Evolutionary conservation across 208 protist species (phyloP).

Genomic region (Tetramitus jugosus): DNA sequence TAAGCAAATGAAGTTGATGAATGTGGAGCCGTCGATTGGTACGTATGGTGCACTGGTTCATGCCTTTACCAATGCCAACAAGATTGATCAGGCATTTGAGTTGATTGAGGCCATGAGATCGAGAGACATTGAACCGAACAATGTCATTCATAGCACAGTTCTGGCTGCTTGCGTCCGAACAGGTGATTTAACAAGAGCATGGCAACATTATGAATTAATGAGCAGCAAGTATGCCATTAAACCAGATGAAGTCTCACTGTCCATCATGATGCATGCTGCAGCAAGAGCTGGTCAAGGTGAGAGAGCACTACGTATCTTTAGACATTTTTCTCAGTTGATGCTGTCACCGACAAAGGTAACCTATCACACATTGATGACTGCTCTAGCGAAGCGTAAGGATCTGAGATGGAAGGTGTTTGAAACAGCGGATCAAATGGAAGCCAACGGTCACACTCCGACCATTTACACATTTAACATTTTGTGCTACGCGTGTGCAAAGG

Average conservation of each 20-base stretch:
- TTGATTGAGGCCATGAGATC: neutral
- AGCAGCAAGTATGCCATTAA: neutral
- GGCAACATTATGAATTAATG: neutral
- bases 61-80: neutral
- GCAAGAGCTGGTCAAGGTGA: neutral
- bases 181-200: constrained; percentile 10
- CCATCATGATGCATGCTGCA: neutral
- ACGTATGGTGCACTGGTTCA: neutral
- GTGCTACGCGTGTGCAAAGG: neutral
- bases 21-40: neutral
- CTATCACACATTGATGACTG: neutral
- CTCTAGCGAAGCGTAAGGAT: neutral
- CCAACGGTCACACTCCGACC: neutral
- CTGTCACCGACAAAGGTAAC: neutral
- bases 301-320: neutral
- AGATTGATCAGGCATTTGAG: neutral
- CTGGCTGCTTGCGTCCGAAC: neutral
- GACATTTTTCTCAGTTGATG: neutral
- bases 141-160: neutral
- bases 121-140: neutral
- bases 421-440: neutral
- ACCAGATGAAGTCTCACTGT: neutral
- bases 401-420: neutral
- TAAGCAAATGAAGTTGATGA: neutral
- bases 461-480: neutral